Percentiles rank a stretch among this genome's conserved stretches.
Evolutionary conservation across 1,284 basidiomycete species (phyloP).

Genomic region (Ceratorhiza oryzae-sativae): DNA sequence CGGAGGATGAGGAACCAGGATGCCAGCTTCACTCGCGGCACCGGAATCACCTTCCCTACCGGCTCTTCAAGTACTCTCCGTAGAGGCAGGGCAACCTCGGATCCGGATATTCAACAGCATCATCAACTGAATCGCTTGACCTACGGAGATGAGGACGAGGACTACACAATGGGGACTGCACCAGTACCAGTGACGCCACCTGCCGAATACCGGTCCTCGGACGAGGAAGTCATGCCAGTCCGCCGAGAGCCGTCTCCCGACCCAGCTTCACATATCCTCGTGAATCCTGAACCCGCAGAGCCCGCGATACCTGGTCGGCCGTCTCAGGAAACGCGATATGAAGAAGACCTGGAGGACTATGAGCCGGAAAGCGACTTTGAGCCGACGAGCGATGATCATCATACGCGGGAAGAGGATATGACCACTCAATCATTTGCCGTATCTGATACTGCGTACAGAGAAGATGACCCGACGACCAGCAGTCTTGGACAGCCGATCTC

Average conservation of each 20-base stretch:
- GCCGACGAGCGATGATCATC: constrained; percentile 38
- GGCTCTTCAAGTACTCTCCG: constrained; percentile 45
- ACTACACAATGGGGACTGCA: constrained; percentile 50
- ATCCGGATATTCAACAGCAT: constrained; percentile 69
- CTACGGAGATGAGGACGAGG: constrained; percentile 55
- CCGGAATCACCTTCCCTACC: constrained; percentile 49
- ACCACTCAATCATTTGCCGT: constrained; percentile 37
- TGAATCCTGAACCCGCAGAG: constrained; percentile 17
- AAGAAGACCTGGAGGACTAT: constrained; percentile 6
- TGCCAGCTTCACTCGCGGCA: constrained; percentile 43
- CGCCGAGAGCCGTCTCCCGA: constrained; percentile 44
- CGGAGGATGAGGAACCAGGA: constrained; percentile 69
- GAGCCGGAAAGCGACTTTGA: constrained; percentile 32
- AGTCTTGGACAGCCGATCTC: constrained; percentile 34
- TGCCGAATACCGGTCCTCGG: constrained; percentile 41
- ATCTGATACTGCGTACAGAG: constrained; percentile 39
- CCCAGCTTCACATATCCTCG: constrained; percentile 9
- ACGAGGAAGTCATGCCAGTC: constrained; percentile 44
- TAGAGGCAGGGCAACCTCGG: constrained; percentile 51
- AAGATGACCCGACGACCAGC: constrained; percentile 19
- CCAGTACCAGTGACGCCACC: constrained; percentile 15
- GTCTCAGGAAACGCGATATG: constrained; percentile 10
- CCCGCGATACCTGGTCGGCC: constrained; percentile 3
- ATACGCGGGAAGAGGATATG: constrained; percentile 27
- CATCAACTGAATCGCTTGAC: constrained; percentile 54